phyloP scores from a whole-genome alignment of 2,329 filamentous ascomycete species.

The Aspergillus caelatus region DNA sequence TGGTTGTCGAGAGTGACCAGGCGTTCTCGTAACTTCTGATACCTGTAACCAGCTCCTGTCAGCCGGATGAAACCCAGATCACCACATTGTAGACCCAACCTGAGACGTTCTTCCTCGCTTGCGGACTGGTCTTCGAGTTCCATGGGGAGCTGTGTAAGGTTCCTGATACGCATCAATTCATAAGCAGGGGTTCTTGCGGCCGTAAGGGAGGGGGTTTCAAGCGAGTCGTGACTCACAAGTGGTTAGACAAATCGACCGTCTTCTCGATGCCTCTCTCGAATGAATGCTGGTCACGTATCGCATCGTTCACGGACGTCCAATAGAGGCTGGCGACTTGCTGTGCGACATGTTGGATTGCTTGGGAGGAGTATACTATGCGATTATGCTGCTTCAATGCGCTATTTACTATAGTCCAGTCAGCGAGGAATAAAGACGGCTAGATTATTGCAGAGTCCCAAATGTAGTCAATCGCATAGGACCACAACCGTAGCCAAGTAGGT shows the following conservation, averaged over 20 bases:
- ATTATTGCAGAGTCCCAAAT: background rate
- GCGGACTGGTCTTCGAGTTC: slow-evolving; percentile 35
- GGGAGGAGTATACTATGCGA: slow-evolving; percentile 55
- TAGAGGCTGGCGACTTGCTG: slow-evolving; percentile 59
- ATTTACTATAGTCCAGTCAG: slow-evolving; percentile 48
- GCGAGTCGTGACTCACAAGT: slow-evolving; percentile 32
- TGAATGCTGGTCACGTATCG: slow-evolving; percentile 26
- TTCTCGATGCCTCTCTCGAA: slow-evolving; percentile 38
- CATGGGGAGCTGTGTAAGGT: slow-evolving; percentile 42
- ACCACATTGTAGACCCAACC: slow-evolving; percentile 30
- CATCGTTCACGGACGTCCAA: slow-evolving; percentile 52
- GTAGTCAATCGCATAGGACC: background rate
- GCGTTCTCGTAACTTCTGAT: slow-evolving; percentile 44
- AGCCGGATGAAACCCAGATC: slow-evolving; percentile 26
- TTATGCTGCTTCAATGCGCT: slow-evolving; percentile 55
- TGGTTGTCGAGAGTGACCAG: slow-evolving; percentile 50
- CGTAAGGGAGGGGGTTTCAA: background rate
- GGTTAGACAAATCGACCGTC: slow-evolving; percentile 43
- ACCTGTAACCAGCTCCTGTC: slow-evolving; percentile 34
- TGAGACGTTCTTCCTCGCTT: slow-evolving; percentile 35
- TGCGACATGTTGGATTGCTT: slow-evolving; percentile 59
- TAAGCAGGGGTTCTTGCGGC: slow-evolving; percentile 11
- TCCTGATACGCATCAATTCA: slow-evolving; percentile 29
- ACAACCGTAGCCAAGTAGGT: background rate
- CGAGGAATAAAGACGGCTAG: background rate